phyloP scores from a whole-genome alignment of 306 rosid genomes.

The Sechiopsis laciniata region DNA sequence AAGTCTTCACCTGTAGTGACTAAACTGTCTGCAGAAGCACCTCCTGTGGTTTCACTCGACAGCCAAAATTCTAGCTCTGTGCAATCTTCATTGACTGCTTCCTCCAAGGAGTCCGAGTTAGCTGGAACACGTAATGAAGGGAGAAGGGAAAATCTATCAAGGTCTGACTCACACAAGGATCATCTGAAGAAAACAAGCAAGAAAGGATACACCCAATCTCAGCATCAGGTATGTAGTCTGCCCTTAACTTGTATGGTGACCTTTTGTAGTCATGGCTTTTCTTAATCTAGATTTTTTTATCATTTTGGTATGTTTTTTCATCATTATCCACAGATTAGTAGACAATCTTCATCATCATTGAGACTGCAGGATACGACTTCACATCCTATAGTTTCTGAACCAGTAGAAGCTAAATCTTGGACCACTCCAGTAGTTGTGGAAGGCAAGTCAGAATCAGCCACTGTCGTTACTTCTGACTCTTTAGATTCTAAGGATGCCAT shows the following conservation, averaged over 20 bases:
- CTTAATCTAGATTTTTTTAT: not conserved
- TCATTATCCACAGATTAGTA: slow-evolving; percentile 42
- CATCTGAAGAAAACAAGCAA: slow-evolving; percentile 47
- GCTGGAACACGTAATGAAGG: slow-evolving; percentile 39
- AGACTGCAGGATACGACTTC: slow-evolving; percentile 23
- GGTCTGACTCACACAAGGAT: slow-evolving; percentile 60
- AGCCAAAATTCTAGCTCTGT: slow-evolving; percentile 26
- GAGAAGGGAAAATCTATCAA: slow-evolving; percentile 45
- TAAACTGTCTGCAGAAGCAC: slow-evolving; percentile 30
- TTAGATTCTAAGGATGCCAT: slow-evolving; percentile 33
- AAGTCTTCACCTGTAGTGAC: slow-evolving; percentile 28
- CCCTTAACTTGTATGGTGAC: slow-evolving; percentile 18
- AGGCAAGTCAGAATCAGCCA: slow-evolving; percentile 18
- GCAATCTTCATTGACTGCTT: slow-evolving; percentile 27
- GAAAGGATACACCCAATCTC: slow-evolving; percentile 44
- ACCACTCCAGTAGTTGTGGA: slow-evolving; percentile 27
- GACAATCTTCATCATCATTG: slow-evolving; percentile 35
- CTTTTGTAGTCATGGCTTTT: not conserved
- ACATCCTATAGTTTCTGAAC: slow-evolving; percentile 30
- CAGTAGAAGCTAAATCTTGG: slow-evolving; percentile 31
- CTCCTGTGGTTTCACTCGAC: slow-evolving; percentile 35
- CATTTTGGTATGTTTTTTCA: slow-evolving; percentile 13
- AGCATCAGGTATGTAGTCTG: slow-evolving; percentile 50
- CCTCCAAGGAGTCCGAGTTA: slow-evolving; percentile 35
- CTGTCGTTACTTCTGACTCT: slow-evolving; percentile 25